Evolutionary conservation across 2,329 filamentous ascomycete genomes (phyloP), one percentile per base, ranked within the genome.

Genomic region (Aspergillus fijiensis): DNA sequence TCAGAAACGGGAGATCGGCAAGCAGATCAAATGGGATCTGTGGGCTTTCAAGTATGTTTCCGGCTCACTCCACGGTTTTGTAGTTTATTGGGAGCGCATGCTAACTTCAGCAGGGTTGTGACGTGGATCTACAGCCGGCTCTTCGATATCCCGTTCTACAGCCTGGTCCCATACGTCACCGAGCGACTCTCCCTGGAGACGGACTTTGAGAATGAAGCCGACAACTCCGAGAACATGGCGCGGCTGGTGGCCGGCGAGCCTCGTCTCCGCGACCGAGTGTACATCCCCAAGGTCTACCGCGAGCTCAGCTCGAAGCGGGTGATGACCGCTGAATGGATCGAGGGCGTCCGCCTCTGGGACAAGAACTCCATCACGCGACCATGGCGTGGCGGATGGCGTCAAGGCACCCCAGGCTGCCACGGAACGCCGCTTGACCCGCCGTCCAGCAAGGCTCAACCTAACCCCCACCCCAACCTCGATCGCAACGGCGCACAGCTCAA

Each of bases 281-380:
- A 98, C 73, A 88, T 99, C 7, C 95, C 95, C 0, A 84, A 87
- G 45, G 87, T 96, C 10, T 94, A 96, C 74, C 82, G 87, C 4
- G 92, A 96, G 62, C 84, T 97, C 29, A 92, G 87, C 55, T 92
- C 90, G 16, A 89, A 83, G 71, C 85, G 95, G 42, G 87, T 99
- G 52, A 89, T 99, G 81, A 96, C 93, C 0, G 92, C 94, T 0
- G 95, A 99, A 74, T 99, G 95, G 95, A 96, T 99, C 60, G 95
- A 99, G 76, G 95, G 95, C 6, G 87, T 96, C 2, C 85, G 93
- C 1, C 81, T 99, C 2, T 96, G 93, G 92, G 94, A 98, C 70
- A 96, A 96, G 74, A 87, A 91, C 59, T 84, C 89, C 56, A 88
- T 97, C 71, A 89, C 87, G 0, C 83, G 84, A 2, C 82, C 85